Evolutionary conservation across 108 stramenopile genomes (phyloP).

Genomic region (Pseudonitzschia pungens): DNA sequence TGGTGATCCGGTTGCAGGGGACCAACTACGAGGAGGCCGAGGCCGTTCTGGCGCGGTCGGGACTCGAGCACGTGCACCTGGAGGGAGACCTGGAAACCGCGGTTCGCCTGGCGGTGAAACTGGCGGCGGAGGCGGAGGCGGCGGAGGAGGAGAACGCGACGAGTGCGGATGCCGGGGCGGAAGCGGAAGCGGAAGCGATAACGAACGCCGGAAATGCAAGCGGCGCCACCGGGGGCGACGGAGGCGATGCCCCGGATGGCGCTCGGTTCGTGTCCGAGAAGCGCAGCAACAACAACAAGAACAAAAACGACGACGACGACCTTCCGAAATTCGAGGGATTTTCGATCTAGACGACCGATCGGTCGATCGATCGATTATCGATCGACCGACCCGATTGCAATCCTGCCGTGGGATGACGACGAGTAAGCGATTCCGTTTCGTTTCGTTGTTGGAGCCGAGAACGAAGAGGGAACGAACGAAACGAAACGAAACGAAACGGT

Average conservation of each 20-base stretch:
- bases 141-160: constrained; percentile 38
- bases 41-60: constrained; percentile 48
- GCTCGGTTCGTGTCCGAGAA: too few species aligned
- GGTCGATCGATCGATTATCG: too few species aligned
- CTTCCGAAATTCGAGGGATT: constrained; percentile 6
- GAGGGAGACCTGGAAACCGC: constrained; percentile 93
- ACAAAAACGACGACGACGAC: too few species aligned
- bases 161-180: neutral
- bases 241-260: too few species aligned
- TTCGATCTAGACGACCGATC: neutral
- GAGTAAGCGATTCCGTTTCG: too few species aligned
- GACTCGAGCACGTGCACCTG: constrained; percentile 52
- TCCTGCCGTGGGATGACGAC: too few species aligned
- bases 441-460: too few species aligned
- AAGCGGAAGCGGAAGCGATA: neutral
- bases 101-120: constrained; percentile 86
- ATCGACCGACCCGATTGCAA: too few species aligned
- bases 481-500: too few species aligned
- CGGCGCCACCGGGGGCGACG: too few species aligned
- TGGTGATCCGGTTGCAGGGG: constrained; percentile 91
- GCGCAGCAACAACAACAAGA: constrained; percentile 5
- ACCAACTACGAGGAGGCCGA: constrained; percentile 92
- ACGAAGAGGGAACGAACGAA: too few species aligned
- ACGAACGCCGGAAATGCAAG: too few species aligned
- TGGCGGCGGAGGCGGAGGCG: constrained; percentile 62